These are phyloP conservation scores for Fonsecaea monophora DNA, from an alignment of 2,329 filamentous ascomycete species.

Conservation along the genomic window DNA sequence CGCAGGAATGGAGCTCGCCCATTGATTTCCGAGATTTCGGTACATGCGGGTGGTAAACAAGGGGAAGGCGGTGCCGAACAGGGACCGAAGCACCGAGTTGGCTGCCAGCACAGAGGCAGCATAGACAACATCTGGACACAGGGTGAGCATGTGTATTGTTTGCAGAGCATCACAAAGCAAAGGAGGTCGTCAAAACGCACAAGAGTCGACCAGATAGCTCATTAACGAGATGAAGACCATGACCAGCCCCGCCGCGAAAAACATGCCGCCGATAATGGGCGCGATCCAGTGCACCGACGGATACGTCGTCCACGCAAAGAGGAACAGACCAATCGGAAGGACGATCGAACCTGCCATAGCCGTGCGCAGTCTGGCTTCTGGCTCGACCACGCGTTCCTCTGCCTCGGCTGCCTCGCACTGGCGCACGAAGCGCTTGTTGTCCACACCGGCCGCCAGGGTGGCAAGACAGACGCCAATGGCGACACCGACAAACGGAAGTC, in stretches of 20 bases:
- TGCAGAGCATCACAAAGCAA: slow-evolving; percentile 25
- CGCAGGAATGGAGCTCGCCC: slow-evolving; percentile 54
- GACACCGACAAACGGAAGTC: slow-evolving; percentile 71
- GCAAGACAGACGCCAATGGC: slow-evolving; percentile 60
- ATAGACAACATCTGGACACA: slow-evolving; percentile 48
- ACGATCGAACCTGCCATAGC: slow-evolving; percentile 57
- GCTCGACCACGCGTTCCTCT: slow-evolving; percentile 31
- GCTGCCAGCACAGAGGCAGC: slow-evolving; percentile 52
- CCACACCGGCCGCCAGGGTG: slow-evolving; percentile 48
- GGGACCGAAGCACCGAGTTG: slow-evolving; percentile 54
- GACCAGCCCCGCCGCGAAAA: slow-evolving; percentile 84
- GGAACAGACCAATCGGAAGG: slow-evolving; percentile 76
- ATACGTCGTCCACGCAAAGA: slow-evolving; percentile 71
- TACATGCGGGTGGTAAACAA: slow-evolving; percentile 57
- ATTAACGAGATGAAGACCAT: slow-evolving; percentile 85
- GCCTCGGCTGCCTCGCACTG: slow-evolving; percentile 46
- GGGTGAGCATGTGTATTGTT: slow-evolving; percentile 24
- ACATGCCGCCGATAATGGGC: slow-evolving; percentile 70
- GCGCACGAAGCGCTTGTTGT: slow-evolving; percentile 58
- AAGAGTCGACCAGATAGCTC: slow-evolving; percentile 74
- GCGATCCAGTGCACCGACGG: slow-evolving; percentile 74
- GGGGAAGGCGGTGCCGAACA: slow-evolving; percentile 56
- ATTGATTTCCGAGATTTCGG: slow-evolving; percentile 53
- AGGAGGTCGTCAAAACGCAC: slow-evolving; percentile 43
- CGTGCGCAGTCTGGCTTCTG: slow-evolving; percentile 60